Conservation (phyloP, 2,329 filamentous ascomycete species). For the Aspergillus ochraceoroseus region DNA sequence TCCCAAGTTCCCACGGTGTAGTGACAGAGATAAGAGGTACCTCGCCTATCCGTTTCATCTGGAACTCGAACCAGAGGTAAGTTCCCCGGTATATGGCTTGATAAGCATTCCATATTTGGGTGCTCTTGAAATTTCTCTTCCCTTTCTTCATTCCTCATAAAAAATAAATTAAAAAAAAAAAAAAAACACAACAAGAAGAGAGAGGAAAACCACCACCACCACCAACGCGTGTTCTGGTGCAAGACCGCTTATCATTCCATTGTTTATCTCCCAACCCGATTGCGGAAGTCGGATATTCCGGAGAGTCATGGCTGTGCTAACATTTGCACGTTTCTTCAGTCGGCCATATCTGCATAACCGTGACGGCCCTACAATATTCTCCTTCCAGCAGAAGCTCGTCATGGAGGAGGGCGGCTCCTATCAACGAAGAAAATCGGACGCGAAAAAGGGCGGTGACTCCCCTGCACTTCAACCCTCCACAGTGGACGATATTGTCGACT, state of each 20-base stretch:
- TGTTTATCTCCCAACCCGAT: no score
- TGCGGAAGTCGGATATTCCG: neutral
- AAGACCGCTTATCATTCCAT: conserved; percentile 3
- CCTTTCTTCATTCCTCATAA: no score
- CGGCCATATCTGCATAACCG: conserved; percentile 33
- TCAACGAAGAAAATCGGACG: conserved; percentile 24
- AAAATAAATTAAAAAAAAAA: no score
- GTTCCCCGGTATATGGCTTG: conserved; percentile 4
- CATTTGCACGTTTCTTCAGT: conserved; percentile 36
- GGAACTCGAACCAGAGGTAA: conserved; percentile 6
- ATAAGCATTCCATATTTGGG: conserved; percentile 11
- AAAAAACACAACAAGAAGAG: no score
- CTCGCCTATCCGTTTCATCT: conserved; percentile 1
- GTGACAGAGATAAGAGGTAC: no score
- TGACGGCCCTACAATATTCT: conserved; percentile 36
- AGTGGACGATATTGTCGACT: conserved; percentile 27
- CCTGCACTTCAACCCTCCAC: conserved; percentile 23
- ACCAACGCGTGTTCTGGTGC: conserved; percentile 1
- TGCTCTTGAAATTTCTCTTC: neutral
- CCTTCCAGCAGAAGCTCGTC: conserved; percentile 37
- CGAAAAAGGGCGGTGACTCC: conserved; percentile 21
- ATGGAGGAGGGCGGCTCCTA: conserved; percentile 28
- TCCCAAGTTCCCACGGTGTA: no score
- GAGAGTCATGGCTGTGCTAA: conserved; percentile 36
- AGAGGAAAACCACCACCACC: no score